These are phyloP conservation scores for Galium porrigens DNA, from an alignment of 305 asterid species.

Conservation along the genomic window DNA sequence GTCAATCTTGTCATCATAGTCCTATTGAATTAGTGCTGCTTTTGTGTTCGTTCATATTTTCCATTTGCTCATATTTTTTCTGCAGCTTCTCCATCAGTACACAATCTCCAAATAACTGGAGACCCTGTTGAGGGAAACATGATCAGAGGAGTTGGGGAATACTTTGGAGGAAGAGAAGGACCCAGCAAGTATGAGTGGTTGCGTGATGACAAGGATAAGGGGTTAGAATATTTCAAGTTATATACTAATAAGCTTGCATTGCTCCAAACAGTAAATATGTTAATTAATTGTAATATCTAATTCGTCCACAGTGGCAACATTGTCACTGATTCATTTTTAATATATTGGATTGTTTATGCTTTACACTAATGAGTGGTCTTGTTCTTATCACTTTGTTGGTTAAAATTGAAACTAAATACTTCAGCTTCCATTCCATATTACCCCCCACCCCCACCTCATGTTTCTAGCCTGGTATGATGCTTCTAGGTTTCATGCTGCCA, in stretches of 20 bases:
- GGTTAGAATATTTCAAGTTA: constrained; percentile 37
- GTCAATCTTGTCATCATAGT: neutral
- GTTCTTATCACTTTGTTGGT: neutral
- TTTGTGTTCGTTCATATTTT: neutral
- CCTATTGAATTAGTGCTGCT: neutral
- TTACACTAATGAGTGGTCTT: neutral
- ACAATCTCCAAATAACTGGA: constrained; percentile 59
- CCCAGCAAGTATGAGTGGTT: constrained; percentile 95
- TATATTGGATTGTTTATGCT: constrained; percentile 1
- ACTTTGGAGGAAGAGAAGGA: constrained; percentile 98
- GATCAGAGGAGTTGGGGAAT: constrained; percentile 61
- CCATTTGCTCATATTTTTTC: constrained; percentile 13
- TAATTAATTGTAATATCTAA: neutral
- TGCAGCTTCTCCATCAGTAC: constrained; percentile 96
- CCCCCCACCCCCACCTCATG: too few species aligned
- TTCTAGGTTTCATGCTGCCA: neutral
- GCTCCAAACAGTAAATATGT: neutral
- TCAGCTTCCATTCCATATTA: neutral
- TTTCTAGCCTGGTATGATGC: neutral
- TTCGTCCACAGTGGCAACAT: neutral
- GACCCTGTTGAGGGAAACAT: constrained; percentile 67
- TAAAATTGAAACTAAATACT: neutral
- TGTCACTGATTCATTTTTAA: neutral
- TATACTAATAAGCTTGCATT: constrained; percentile 5
- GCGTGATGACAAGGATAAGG: constrained; percentile 62